phyloP scores from a whole-genome alignment of 208 protist genomes.

The Wallacemonas sp. region DNA sequence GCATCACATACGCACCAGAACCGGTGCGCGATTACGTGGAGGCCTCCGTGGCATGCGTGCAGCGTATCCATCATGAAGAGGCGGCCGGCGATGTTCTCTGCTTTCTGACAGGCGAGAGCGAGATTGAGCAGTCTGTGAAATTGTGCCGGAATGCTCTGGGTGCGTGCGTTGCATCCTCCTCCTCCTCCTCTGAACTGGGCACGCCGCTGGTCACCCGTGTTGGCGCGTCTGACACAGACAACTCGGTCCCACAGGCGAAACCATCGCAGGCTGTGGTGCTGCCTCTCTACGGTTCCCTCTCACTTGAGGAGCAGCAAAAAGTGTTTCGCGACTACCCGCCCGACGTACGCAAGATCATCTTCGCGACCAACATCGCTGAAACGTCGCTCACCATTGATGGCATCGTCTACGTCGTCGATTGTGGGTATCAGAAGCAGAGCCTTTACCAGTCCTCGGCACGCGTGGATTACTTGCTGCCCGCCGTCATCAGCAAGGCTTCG shows the following conservation, averaged over 20 bases:
- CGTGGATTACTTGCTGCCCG: conserved; percentile 97
- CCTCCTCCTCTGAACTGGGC: too few relatives aligned
- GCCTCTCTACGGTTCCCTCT: conserved; percentile 81
- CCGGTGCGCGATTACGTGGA: conserved; percentile 95
- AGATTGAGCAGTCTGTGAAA: conserved; percentile 77
- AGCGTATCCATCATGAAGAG: conserved; percentile 72
- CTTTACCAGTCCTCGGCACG: conserved; percentile 95
- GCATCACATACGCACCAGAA: conserved; percentile 72
- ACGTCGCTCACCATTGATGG: conserved; percentile 99
- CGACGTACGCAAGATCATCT: conserved; percentile 93
- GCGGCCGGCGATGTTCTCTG: conserved; percentile 81
- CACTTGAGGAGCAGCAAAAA: conserved; percentile 71
- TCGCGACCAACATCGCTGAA: conserved; percentile 99
- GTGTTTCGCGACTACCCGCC: conserved; percentile 52
- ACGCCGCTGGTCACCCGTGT: too few relatives aligned
- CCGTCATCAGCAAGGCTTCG: conserved; percentile 98
- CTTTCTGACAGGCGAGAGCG: conserved; percentile 88
- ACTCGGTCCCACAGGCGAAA: too few relatives aligned
- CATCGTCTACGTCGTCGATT: conserved; percentile 99
- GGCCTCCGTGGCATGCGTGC: conserved; percentile 61
- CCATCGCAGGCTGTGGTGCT: conserved; percentile 57
- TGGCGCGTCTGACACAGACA: too few relatives aligned
- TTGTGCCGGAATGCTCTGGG: conserved; percentile 29
- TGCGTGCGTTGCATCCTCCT: background rate
- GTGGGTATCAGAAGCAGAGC: conserved; percentile 99